phyloP scores from a whole-genome alignment of 1,139 yeast genomes.

The Zygosaccharomyces pseudobailii region DNA sequence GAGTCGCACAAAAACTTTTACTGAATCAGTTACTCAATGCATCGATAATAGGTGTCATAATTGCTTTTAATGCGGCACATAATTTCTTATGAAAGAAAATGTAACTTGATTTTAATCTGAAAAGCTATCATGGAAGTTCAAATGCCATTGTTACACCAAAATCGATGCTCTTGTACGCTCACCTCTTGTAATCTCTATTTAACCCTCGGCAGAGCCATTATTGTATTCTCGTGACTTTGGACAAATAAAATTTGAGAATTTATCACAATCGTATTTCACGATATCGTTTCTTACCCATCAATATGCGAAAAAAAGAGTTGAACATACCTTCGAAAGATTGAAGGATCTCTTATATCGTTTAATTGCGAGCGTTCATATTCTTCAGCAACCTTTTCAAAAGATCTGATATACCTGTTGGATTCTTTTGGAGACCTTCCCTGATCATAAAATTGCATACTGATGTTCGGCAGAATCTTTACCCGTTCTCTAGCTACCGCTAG shows the following conservation, averaged over 20 bases:
- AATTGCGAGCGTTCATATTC: neutral
- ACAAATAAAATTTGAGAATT: conserved; percentile 3
- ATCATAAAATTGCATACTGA: conserved; percentile 16
- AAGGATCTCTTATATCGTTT: neutral
- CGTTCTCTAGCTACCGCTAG: conserved; percentile 67
- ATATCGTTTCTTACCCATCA: neutral
- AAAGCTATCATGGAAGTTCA: no score
- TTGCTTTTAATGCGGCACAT: no score
- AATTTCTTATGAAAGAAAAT: no score
- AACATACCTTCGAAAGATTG: neutral
- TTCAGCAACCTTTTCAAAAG: neutral
- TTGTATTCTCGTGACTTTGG: conserved; percentile 1
- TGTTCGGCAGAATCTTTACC: conserved; percentile 64
- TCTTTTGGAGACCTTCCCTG: neutral
- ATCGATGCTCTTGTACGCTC: no score
- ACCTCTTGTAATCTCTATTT: neutral
- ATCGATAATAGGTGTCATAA: no score
- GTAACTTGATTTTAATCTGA: no score
- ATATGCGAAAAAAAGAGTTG: neutral
- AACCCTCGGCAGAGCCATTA: neutral
- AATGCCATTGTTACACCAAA: neutral
- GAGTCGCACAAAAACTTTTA: no score
- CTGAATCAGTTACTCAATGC: no score
- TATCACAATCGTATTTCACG: neutral
- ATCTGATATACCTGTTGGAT: neutral